Evolutionary conservation across 768 basidiomycete species (phyloP), one percentile per base, ranked within the genome.

Genomic region (Xerocomellus chrysenteron): DNA sequence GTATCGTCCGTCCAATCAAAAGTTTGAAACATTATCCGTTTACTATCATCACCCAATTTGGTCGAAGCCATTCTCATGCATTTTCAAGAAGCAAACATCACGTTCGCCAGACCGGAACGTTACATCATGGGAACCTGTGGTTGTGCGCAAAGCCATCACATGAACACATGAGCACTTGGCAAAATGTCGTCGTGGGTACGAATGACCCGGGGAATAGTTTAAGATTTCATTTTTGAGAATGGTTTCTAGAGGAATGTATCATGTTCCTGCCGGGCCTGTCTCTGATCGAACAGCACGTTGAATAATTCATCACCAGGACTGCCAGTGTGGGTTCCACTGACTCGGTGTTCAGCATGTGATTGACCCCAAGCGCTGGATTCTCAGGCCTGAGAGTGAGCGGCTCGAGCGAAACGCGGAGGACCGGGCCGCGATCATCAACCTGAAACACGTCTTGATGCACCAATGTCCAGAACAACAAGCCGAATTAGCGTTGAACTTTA

Each of bases 11-110:
- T 19, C 26, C 50, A 11, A 54, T 55, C 44, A 51, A 35, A 36
- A 50, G 55, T 17, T 41, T 40, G 52, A 50, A 55, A 54, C 52
- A 45, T 54, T 67, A 56, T 46, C 11, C 33, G 41, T 48, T 47
- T 40, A 41, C 40, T 26, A 41, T 24, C 37, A 47, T 47, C 37
- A 37, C 58, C 57, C 44, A 40, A 65, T 54, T 45, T 21, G 44
- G 63, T 42, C 43, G 42, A 50, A 10, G 21, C 41, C 30, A 36
- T 69, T 71, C 67, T 55, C 67, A 71, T 65, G 66, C 37, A 13
- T 12, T 30, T 40, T 52, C 52, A 46, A 17, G 42, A 51, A 36
- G 17, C 35, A 5, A 39, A 26, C 35, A 47, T 40, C 50, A 44
- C 33, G 41, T 54, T 45, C 21, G 42, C 36, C n/a, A 28, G 35